These are phyloP conservation scores for Colletotrichum tanaceti DNA, from an alignment of 2,329 filamentous ascomycete genomes.

Conservation along the genomic window DNA sequence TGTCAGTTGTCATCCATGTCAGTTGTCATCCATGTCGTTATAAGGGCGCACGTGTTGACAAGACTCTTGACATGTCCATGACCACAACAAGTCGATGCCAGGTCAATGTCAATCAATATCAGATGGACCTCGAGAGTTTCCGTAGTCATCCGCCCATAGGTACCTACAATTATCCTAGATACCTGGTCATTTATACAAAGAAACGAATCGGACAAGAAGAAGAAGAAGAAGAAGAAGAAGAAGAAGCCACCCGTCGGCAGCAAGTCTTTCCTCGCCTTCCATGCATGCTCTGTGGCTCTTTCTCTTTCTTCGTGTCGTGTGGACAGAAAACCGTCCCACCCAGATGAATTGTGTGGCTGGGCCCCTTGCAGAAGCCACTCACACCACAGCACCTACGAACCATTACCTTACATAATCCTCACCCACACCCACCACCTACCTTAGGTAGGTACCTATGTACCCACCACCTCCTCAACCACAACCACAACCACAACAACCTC, in stretches of 20 bases:
- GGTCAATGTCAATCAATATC: not conserved
- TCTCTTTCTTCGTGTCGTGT: not conserved
- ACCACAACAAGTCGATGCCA: not conserved
- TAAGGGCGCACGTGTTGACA: slow-evolving; percentile 14
- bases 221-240: too few relatives aligned
- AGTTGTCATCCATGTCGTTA: slow-evolving; percentile 24
- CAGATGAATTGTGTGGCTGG: not conserved
- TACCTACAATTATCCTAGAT: too few relatives aligned
- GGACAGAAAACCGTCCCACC: not conserved
- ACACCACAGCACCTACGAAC: too few relatives aligned
- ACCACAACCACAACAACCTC: not conserved
- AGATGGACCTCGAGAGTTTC: not conserved
- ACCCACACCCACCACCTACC: not conserved
- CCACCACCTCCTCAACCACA: not conserved
- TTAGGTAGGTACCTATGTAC: too few relatives aligned
- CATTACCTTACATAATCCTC: not conserved
- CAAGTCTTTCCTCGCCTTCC: not conserved
- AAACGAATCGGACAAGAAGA: not conserved
- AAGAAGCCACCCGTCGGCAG: not conserved
- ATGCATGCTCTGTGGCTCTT: not conserved
- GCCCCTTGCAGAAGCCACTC: slow-evolving; percentile 3
- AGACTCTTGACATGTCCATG: slow-evolving; percentile 2
- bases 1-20: not conserved
- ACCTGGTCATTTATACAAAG: not conserved
- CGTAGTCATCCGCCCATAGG: not conserved